phyloP scores from a whole-genome alignment of 108 stramenopile genomes.

The Conticribra guillardii region DNA sequence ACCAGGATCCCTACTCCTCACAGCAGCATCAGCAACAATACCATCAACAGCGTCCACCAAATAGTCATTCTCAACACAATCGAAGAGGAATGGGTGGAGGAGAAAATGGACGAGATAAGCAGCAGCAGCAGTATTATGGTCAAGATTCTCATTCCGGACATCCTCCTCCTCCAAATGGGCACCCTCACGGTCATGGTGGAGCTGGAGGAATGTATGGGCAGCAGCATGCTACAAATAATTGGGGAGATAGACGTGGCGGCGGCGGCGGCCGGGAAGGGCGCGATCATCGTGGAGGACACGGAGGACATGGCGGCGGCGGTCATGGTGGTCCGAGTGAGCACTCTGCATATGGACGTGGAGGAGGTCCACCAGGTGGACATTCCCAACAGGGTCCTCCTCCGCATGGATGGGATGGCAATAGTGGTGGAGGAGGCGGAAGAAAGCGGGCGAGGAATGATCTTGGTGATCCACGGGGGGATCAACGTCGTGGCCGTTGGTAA shows the following conservation, averaged over 20 bases:
- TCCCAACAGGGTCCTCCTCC: slow-evolving; percentile 16
- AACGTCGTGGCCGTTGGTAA: slow-evolving; percentile 34
- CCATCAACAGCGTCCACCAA: slow-evolving; percentile 13
- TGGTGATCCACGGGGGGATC: slow-evolving; percentile 33
- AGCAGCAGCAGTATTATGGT: neutral
- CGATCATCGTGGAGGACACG: slow-evolving; percentile 2
- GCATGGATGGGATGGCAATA: slow-evolving; percentile 13
- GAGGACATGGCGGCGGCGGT: slow-evolving; percentile 27
- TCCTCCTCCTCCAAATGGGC: slow-evolving; percentile 23
- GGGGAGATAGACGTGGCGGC: slow-evolving; percentile 10
- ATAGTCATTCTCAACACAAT: slow-evolving; percentile 16
- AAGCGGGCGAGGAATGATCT: slow-evolving; percentile 55
- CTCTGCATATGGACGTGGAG: no score
- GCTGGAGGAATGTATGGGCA: slow-evolving; percentile 13
- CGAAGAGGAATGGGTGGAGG: slow-evolving; percentile 25
- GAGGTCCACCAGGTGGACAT: no score
- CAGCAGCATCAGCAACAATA: slow-evolving; percentile 13
- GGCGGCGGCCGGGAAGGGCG: slow-evolving; percentile 21
- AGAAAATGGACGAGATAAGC: neutral
- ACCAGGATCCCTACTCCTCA: slow-evolving; percentile 5
- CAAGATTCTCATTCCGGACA: neutral
- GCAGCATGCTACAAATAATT: slow-evolving; percentile 9
- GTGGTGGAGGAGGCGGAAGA: slow-evolving; percentile 30
- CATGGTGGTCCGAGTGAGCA: no score
- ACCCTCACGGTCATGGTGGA: neutral